phyloP scores from a whole-genome alignment of 2,329 filamentous ascomycete species.

The Tolypocladium pustulatum region DNA sequence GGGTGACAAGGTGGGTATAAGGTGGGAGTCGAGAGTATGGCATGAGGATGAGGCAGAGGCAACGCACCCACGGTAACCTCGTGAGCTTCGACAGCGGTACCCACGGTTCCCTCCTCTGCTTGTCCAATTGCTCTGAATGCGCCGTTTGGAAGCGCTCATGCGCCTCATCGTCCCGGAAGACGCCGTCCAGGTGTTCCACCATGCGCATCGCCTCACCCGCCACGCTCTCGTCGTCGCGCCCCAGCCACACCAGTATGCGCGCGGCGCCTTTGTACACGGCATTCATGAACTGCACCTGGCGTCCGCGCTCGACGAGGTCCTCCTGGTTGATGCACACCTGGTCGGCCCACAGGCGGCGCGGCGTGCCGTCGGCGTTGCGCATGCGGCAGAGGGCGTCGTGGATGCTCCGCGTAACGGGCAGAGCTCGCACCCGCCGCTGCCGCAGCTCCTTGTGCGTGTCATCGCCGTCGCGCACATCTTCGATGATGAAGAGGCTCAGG shows the following conservation, averaged over 20 bases:
- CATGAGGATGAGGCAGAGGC: not conserved
- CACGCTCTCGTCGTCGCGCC: constrained; percentile 15
- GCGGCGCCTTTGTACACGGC: constrained; percentile 22
- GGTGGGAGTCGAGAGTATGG: not conserved
- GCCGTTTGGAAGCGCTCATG: constrained; percentile 16
- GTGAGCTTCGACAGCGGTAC: constrained; percentile 20
- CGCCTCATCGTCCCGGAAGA: constrained; percentile 19
- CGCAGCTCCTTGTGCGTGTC: not conserved
- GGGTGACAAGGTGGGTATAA: not conserved
- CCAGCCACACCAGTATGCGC: constrained; percentile 25
- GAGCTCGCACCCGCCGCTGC: not conserved
- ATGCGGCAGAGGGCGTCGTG: constrained; percentile 18
- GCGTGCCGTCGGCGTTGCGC: constrained; percentile 8
- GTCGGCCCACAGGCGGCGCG: constrained; percentile 26
- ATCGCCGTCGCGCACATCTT: not conserved
- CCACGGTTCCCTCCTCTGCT: constrained; percentile 17
- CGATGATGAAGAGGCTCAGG: constrained; percentile 11
- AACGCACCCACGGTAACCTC: constrained; percentile 21
- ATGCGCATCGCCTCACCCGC: constrained; percentile 16
- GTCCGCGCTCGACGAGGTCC: constrained; percentile 21
- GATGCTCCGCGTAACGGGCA: constrained; percentile 19
- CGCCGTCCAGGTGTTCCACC: constrained; percentile 15
- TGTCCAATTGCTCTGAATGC: constrained; percentile 18
- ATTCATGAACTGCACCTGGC: constrained; percentile 28
- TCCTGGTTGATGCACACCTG: constrained; percentile 30